These are phyloP conservation scores for Strigomonas oncopelti DNA, from an alignment of 208 protist species.

Conservation along the genomic window DNA sequence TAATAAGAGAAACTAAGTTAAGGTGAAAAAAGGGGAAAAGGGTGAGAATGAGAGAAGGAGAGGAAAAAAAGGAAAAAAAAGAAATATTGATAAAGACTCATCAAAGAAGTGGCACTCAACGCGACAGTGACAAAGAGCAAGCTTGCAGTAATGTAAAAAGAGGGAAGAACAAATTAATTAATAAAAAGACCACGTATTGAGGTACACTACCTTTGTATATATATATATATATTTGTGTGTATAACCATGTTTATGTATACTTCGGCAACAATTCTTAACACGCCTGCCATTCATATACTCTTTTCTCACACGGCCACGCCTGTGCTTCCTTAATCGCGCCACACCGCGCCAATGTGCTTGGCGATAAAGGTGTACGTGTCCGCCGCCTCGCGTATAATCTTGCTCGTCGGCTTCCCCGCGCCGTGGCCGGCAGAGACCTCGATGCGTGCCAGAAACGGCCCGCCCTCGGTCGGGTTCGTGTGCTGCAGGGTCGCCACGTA, in stretches of 20 bases:
- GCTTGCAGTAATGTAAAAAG: not conserved
- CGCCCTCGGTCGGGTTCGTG: slow-evolving; percentile 53
- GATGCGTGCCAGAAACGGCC: slow-evolving; percentile 82
- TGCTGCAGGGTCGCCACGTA: slow-evolving; percentile 92
- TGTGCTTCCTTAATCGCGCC: slow-evolving; percentile 49
- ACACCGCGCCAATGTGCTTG: slow-evolving; percentile 69
- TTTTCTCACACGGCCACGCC: too few relatives aligned
- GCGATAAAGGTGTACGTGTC: slow-evolving; percentile 93
- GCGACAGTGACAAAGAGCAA: too few relatives aligned
- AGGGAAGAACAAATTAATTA: slow-evolving; percentile 3
- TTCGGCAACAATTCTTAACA: too few relatives aligned
- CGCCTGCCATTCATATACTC: too few relatives aligned
- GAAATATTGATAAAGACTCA: too few relatives aligned
- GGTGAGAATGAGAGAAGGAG: too few relatives aligned
- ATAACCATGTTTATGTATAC: too few relatives aligned
- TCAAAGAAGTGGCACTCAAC: too few relatives aligned
- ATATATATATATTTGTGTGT: slow-evolving; percentile 2
- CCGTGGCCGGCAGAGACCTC: slow-evolving; percentile 86
- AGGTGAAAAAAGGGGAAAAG: slow-evolving; percentile 1
- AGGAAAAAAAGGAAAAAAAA: slow-evolving; percentile 7
- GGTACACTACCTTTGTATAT: not conserved
- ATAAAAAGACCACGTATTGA: not conserved
- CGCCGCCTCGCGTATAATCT: slow-evolving; percentile 79
- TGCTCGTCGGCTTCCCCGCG: slow-evolving; percentile 90
- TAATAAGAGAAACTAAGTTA: too few relatives aligned